These are phyloP conservation scores for Melaleuca alternifolia DNA, from an alignment of 345 rosid genomes.

Conservation along the genomic window DNA sequence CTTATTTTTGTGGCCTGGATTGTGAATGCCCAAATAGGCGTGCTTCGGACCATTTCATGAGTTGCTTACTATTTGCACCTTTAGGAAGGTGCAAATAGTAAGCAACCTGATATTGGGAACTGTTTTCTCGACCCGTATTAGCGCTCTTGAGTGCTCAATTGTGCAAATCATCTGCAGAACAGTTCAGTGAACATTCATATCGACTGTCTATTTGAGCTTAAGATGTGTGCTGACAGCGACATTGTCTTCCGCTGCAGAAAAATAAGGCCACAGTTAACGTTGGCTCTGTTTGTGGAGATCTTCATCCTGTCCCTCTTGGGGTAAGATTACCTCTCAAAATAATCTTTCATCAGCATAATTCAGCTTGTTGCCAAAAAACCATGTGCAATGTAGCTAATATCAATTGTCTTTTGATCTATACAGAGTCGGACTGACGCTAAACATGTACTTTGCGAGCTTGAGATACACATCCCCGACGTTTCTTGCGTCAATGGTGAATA, in stretches of 20 bases:
- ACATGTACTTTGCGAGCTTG: conserved; percentile 50
- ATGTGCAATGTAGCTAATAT: neutral
- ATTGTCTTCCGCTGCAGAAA: conserved; percentile 25
- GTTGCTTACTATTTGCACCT: neutral
- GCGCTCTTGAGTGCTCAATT: neutral
- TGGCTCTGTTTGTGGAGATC: conserved; percentile 46
- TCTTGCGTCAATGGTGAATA: conserved; percentile 34
- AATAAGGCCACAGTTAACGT: conserved; percentile 46
- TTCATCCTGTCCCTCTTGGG: conserved; percentile 56
- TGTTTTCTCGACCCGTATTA: neutral
- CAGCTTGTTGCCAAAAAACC: neutral
- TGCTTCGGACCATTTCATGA: neutral
- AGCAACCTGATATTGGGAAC: neutral
- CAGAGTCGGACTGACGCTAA: conserved; percentile 55
- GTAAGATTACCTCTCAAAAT: conserved; percentile 15
- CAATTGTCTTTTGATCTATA: neutral
- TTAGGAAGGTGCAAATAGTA: neutral
- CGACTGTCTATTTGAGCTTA: neutral
- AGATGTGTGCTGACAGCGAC: neutral
- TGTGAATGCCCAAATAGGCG: neutral
- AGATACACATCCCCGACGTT: conserved; percentile 44
- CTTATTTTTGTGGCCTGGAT: neutral
- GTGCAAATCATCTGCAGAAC: neutral
- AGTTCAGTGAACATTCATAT: neutral
- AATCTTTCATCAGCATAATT: neutral